Evolutionary conservation across 2,329 filamentous ascomycete genomes (phyloP).

Genomic region (Lomentospora prolificans): DNA sequence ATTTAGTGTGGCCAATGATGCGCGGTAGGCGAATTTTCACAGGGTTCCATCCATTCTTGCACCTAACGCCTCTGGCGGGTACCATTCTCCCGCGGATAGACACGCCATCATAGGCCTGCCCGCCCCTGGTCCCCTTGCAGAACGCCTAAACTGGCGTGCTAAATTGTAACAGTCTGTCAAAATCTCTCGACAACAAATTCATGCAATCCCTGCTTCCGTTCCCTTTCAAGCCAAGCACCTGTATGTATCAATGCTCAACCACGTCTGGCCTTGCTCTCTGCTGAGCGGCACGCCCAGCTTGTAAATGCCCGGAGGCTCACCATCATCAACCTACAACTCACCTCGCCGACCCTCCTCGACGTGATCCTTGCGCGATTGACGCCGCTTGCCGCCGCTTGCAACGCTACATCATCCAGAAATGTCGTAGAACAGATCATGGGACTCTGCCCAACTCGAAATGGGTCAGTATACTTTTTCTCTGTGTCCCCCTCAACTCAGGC

Average conservation of each 20-base stretch:
- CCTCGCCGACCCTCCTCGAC: not conserved
- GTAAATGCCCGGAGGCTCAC: not conserved
- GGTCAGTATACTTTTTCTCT: conserved; percentile 19
- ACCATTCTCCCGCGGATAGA: not conserved
- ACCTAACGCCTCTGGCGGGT: not conserved
- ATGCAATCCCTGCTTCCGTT: not conserved
- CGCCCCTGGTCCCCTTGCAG: not conserved
- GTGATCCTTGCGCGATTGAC: conserved; percentile 1
- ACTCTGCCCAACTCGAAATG: conserved; percentile 23
- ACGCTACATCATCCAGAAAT: conserved; percentile 10
- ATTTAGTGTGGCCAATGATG: conserved; percentile 2
- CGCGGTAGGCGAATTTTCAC: not conserved
- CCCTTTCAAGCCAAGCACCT: not conserved
- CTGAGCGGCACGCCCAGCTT: not conserved
- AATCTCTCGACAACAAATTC: not conserved
- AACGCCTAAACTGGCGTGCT: not conserved
- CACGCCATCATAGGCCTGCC: not conserved
- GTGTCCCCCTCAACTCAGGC: conserved; percentile 7
- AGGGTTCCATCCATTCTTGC: not conserved
- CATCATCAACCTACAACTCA: conserved; percentile 2
- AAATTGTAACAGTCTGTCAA: not conserved
- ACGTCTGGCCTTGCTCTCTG: not conserved
- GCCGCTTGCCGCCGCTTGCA: conserved; percentile 6
- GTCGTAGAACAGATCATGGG: conserved; percentile 22
- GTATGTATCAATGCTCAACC: not conserved